phyloP scores from a whole-genome alignment of 2,329 filamentous ascomycete genomes.

The Zasmidium cellare region DNA sequence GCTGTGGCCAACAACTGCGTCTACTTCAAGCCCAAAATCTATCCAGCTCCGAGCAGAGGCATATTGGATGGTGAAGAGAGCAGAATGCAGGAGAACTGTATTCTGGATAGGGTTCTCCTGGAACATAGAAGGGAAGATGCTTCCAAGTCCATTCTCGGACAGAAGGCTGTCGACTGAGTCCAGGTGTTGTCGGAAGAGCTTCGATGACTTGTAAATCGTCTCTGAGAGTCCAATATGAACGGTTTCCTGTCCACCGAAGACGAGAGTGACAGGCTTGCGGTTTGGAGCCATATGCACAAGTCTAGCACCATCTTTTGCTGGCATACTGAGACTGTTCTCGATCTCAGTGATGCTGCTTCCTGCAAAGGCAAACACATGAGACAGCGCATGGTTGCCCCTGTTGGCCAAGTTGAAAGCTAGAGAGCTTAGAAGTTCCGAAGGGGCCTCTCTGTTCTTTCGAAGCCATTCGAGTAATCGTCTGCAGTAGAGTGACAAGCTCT shows the following conservation, averaged over 20 bases:
- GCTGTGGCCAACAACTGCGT: constrained; percentile 11
- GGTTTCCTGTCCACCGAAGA: constrained; percentile 6
- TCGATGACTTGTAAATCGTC: not conserved
- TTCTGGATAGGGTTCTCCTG: not conserved
- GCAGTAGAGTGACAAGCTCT: too few species aligned
- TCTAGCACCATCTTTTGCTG: too few species aligned
- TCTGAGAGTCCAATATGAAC: not conserved
- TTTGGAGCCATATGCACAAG: too few species aligned
- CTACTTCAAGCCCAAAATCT: not conserved
- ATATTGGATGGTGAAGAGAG: constrained; percentile 10
- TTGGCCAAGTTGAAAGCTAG: too few species aligned
- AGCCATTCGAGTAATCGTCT: too few species aligned
- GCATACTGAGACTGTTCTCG: too few species aligned
- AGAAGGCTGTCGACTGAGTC: not conserved
- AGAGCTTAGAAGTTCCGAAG: too few species aligned
- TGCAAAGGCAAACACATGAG: too few species aligned
- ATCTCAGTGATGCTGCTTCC: too few species aligned
- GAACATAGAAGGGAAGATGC: constrained; percentile 8
- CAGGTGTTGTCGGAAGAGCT: constrained; percentile 1
- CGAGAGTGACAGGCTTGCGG: constrained; percentile 15
- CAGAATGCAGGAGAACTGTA: constrained; percentile 1
- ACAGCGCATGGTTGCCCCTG: too few species aligned
- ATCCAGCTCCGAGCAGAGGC: constrained; percentile 9
- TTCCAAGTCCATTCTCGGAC: not conserved
- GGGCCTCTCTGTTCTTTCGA: too few species aligned